Evolutionary conservation across 768 basidiomycete species (phyloP).

Genomic region (Tylopilus intermedius): DNA sequence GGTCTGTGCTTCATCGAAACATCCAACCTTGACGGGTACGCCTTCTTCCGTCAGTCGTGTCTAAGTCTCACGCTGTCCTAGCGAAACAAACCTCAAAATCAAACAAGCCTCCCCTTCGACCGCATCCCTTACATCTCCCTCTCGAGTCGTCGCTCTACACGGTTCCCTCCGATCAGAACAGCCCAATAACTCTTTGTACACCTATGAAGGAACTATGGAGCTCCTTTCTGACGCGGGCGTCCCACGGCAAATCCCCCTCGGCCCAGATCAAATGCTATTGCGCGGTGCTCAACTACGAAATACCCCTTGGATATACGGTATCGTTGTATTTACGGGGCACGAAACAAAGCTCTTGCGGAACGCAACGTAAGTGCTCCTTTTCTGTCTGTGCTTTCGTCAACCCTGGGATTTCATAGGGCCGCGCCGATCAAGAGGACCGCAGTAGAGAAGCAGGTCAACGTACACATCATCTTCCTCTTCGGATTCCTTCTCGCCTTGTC

Average conservation of each 20-base stretch:
- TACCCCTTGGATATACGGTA: conserved; percentile 93
- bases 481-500: conserved; percentile 81
- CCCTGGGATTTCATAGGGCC: conserved; percentile 45
- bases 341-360: conserved; percentile 99
- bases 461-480: conserved; percentile 94
- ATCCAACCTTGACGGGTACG: conserved; percentile 92
- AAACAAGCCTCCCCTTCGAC: conserved; percentile 91
- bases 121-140: conserved; percentile 68
- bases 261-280: conserved; percentile 90
- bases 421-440: conserved; percentile 96
- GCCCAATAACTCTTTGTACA: conserved; percentile 96
- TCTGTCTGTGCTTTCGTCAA: not conserved
- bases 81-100: conserved; percentile 98
- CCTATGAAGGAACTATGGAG: conserved; percentile 82
- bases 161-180: conserved; percentile 92
- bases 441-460: conserved; percentile 93
- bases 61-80: conserved; percentile 24
- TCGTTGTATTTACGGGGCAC: conserved; percentile 93
- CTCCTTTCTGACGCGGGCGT: conserved; percentile 50
- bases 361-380: conserved; percentile 70
- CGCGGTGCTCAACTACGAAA: conserved; percentile 95
- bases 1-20: conserved; percentile 98
- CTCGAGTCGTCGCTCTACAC: conserved; percentile 63
- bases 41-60: not conserved
- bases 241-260: conserved; percentile 81